phyloP scores from a whole-genome alignment of 768 basidiomycete genomes.

The Hemileccinum rubropunctum region DNA sequence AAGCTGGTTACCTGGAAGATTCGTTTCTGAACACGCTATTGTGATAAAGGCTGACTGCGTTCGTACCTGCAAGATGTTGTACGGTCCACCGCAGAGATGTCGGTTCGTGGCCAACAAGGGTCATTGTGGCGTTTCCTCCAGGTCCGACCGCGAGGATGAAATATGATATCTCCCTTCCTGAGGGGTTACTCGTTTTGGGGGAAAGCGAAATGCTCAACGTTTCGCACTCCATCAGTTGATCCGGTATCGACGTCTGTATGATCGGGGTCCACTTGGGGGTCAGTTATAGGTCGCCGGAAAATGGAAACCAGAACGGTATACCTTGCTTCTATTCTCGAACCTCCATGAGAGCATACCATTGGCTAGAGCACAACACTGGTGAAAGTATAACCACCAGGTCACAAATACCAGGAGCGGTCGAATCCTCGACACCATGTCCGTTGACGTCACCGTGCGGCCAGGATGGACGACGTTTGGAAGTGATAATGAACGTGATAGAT shows the following conservation, averaged over 20 bases:
- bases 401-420: constrained; percentile 1
- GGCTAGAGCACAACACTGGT: not conserved
- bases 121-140: constrained; percentile 34
- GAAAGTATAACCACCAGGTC: constrained; percentile 1
- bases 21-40: not conserved
- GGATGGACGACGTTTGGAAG: not conserved
- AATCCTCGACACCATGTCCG: constrained; percentile 12
- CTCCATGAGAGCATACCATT: constrained; percentile 9
- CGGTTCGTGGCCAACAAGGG: constrained; percentile 34
- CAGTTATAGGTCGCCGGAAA: no score
- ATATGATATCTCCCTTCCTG: constrained; percentile 30
- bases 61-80: constrained; percentile 40
- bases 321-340: not conserved
- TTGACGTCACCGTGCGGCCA: constrained; percentile 2
- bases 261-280: not conserved
- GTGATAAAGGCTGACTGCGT: not conserved
- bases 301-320: not conserved
- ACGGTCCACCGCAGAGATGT: constrained; percentile 37
- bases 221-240: constrained; percentile 16
- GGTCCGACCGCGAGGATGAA: constrained; percentile 42
- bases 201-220: constrained; percentile 7
- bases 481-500: not conserved
- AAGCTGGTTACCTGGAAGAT: constrained; percentile 39
- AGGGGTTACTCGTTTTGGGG: not conserved
- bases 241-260: not conserved